phyloP scores from a whole-genome alignment of 73 alveolate species.

The Diophrys appendiculata region DNA sequence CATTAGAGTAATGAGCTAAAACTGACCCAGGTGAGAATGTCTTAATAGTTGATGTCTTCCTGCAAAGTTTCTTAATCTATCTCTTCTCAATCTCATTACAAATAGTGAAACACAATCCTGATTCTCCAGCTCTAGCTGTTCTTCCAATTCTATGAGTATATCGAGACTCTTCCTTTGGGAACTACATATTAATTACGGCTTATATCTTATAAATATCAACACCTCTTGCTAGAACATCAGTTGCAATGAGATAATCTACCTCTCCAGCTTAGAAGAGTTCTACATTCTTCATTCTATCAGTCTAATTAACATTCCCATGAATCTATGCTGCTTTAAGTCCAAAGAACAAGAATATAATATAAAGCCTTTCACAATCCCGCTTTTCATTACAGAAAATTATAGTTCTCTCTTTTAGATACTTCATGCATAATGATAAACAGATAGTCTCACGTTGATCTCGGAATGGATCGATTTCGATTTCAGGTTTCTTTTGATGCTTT shows the following conservation, averaged over 20 bases:
- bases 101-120: constrained; percentile 93
- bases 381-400: constrained; percentile 93
- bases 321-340: constrained; percentile 90
- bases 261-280: constrained; percentile 93
- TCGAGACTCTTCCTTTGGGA: constrained; percentile 90
- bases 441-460: constrained; percentile 63
- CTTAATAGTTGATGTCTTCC: constrained; percentile 65
- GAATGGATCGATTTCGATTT: not conserved
- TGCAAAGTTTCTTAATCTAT: constrained; percentile 74
- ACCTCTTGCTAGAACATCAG: constrained; percentile 99
- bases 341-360: constrained; percentile 71
- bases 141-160: constrained; percentile 99
- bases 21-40: constrained; percentile 25
- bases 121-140: constrained; percentile 98
- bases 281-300: constrained; percentile 81
- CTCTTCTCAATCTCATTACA: constrained; percentile 94
- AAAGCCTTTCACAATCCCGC: constrained; percentile 86
- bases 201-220: constrained; percentile 92
- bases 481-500: not conserved
- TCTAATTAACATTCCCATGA: constrained; percentile 89
- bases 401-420: constrained; percentile 72
- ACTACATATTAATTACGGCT: constrained; percentile 93
- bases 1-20: constrained; percentile 6
- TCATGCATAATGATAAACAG: constrained; percentile 49
- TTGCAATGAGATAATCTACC: constrained; percentile 89